A percentile compares a stretch with the other conserved stretches of the same genome.
Evolutionary conservation across 306 rosid genomes (phyloP).

Genomic region (Rosa persica): DNA sequence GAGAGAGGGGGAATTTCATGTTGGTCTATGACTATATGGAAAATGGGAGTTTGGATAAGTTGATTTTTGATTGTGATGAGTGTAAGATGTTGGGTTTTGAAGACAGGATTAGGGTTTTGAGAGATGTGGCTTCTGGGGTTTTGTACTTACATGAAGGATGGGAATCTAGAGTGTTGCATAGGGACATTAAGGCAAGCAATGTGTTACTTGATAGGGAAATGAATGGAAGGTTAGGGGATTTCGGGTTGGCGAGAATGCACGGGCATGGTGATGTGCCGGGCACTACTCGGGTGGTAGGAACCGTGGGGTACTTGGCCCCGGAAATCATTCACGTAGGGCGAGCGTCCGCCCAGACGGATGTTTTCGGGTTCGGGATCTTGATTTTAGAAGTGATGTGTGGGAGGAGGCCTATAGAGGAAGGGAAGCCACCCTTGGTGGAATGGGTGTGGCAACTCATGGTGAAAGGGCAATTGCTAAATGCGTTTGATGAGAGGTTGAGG

Average conservation of each 20-base stretch:
- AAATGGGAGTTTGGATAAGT: slow-evolving; percentile 77
- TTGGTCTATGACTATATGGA: slow-evolving; percentile 80
- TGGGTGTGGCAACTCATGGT: slow-evolving; percentile 55
- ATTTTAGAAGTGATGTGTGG: slow-evolving; percentile 84
- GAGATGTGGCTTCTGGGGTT: slow-evolving; percentile 67
- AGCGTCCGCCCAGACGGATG: slow-evolving; percentile 70
- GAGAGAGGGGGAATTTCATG: slow-evolving; percentile 59
- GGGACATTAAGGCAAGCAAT: slow-evolving; percentile 91
- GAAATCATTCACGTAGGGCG: slow-evolving; percentile 65
- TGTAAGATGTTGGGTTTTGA: slow-evolving; percentile 42
- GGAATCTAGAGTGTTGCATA: slow-evolving; percentile 71
- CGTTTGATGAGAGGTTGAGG: slow-evolving; percentile 58
- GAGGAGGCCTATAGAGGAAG: slow-evolving; percentile 77
- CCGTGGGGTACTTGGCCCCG: slow-evolving; percentile 80
- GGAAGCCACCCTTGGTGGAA: slow-evolving; percentile 58
- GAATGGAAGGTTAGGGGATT: slow-evolving; percentile 83
- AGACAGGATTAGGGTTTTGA: slow-evolving; percentile 60
- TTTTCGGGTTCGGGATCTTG: slow-evolving; percentile 74
- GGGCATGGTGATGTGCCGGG: slow-evolving; percentile 51
- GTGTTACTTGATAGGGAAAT: slow-evolving; percentile 77
- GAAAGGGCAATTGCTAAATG: slow-evolving; percentile 45
- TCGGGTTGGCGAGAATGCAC: slow-evolving; percentile 77
- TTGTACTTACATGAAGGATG: slow-evolving; percentile 89
- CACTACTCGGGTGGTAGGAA: slow-evolving; percentile 74
- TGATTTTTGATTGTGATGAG: slow-evolving; percentile 55